Conservation (phyloP, 257 asterid genomes). For the Ligustrum vulgare region DNA sequence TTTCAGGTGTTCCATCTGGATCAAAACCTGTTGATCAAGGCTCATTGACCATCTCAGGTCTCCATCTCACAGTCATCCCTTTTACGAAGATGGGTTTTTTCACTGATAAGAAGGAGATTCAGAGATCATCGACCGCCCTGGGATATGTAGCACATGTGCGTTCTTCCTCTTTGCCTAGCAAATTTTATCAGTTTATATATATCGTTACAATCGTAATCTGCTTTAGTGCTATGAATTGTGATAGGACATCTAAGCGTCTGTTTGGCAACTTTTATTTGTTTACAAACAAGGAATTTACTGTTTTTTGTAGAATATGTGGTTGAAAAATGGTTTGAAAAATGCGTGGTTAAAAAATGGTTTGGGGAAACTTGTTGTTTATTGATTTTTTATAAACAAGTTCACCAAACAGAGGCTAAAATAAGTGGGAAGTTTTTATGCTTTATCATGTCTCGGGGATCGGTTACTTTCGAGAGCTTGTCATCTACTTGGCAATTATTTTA, state of each 20-base stretch:
- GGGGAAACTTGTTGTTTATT: too few relatives aligned
- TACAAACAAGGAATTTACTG: too few relatives aligned
- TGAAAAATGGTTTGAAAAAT: too few relatives aligned
- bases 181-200: conserved; percentile 13
- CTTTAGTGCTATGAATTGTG: conserved; percentile 11
- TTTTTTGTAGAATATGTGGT: too few relatives aligned
- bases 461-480: not conserved
- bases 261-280: too few relatives aligned
- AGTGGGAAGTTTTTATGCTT: conserved; percentile 1
- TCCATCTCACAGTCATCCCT: conserved; percentile 81
- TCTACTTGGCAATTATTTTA: conserved; percentile 5
- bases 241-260: not conserved
- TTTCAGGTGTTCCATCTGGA: conserved; percentile 66
- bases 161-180: conserved; percentile 36
- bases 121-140: conserved; percentile 91
- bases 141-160: conserved; percentile 96
- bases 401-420: not conserved
- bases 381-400: too few relatives aligned
- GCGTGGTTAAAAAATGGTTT: too few relatives aligned
- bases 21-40: conserved; percentile 70
- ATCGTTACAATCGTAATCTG: conserved; percentile 3
- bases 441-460: conserved; percentile 16
- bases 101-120: conserved; percentile 96
- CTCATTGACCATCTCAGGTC: conserved; percentile 81
- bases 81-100: conserved; percentile 92